phyloP scores from a whole-genome alignment of 441 rosid species.

The Adansonia gregorii region DNA sequence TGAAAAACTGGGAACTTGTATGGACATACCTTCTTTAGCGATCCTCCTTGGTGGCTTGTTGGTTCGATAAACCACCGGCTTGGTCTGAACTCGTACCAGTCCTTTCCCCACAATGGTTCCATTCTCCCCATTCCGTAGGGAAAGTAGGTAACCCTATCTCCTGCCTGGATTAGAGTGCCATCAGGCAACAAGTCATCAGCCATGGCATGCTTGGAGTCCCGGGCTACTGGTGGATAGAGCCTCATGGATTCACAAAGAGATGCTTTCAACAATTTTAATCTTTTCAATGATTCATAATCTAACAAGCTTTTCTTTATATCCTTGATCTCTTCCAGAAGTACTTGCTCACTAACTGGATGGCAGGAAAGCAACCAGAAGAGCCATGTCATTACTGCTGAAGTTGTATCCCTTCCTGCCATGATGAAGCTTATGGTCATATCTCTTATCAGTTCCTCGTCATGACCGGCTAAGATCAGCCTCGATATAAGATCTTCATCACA shows the following conservation, averaged over 20 bases:
- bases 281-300: conserved; percentile 50
- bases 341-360: conserved; percentile 33
- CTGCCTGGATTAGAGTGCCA: conserved; percentile 45
- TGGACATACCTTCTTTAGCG: conserved; percentile 43
- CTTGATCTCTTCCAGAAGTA: conserved; percentile 36
- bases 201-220: conserved; percentile 60
- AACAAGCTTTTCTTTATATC: conserved; percentile 24
- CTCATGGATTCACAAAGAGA: conserved; percentile 54
- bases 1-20: conserved; percentile 61
- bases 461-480: conserved; percentile 54
- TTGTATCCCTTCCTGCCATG: conserved; percentile 66
- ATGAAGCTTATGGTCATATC: conserved; percentile 59
- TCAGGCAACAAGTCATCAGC: conserved; percentile 50
- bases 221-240: conserved; percentile 63
- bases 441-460: conserved; percentile 51
- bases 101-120: conserved; percentile 59
- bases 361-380: conserved; percentile 54
- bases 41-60: conserved; percentile 18
- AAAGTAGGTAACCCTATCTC: conserved; percentile 54
- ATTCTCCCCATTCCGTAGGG: conserved; percentile 65
- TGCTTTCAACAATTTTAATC: conserved; percentile 45
- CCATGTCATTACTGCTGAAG: conserved; percentile 62
- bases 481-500: conserved; percentile 52
- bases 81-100: conserved; percentile 54
- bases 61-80: conserved; percentile 45